phyloP scores from a whole-genome alignment of 306 rosid genomes.

The Prunus salicina region DNA sequence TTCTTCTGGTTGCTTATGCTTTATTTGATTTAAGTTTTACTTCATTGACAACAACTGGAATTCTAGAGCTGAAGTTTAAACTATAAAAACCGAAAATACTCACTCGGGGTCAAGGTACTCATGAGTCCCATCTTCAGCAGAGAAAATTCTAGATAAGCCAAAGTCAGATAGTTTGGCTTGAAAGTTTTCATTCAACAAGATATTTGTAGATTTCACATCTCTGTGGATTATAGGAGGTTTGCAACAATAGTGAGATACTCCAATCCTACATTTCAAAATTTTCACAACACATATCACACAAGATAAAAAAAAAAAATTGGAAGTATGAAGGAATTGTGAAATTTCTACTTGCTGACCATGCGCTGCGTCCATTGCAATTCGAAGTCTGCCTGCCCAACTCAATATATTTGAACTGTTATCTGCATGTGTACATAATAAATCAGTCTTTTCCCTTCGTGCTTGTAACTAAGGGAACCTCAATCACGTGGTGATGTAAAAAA shows the following conservation, averaged over 20 bases:
- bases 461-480: not conserved
- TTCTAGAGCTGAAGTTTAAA: not conserved
- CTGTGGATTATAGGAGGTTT: conserved; percentile 61
- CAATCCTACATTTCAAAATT: conserved; percentile 31
- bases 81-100: not conserved
- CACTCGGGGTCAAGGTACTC: conserved; percentile 31
- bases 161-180: conserved; percentile 60
- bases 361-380: conserved; percentile 53
- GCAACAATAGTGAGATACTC: conserved; percentile 57
- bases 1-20: not conserved
- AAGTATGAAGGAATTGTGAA: not conserved
- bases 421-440: conserved; percentile 1
- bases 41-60: not conserved
- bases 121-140: conserved; percentile 36
- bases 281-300: not conserved
- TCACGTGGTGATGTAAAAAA: not conserved
- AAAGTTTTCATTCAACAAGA: conserved; percentile 42
- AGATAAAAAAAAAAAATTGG: not conserved
- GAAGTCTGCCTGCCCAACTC: conserved; percentile 57
- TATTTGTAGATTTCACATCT: conserved; percentile 63
- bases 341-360: conserved; percentile 40
- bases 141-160: conserved; percentile 53
- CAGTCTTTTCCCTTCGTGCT: too few relatives aligned
- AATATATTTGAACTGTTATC: conserved; percentile 32
- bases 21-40: too few relatives aligned